A percentile compares a stretch with the other conserved stretches of the same genome.
These are phyloP conservation scores for Protomyces macrosporus DNA, from an alignment of 1,139 yeast species.

Conservation along the genomic window DNA sequence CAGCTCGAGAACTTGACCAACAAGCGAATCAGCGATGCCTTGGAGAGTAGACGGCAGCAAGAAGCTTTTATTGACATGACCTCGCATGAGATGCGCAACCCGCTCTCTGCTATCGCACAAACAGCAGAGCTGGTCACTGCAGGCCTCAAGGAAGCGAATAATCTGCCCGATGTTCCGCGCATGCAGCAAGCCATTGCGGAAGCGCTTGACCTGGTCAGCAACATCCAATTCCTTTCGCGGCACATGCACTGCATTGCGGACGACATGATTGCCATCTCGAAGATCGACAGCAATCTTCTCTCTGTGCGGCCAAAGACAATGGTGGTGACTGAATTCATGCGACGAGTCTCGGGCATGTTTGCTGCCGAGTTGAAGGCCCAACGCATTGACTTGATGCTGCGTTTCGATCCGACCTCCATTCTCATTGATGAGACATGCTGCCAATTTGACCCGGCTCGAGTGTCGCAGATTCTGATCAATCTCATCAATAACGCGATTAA, in stretches of 20 bases:
- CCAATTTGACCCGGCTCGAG: slow-evolving; percentile 31
- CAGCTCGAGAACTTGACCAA: slow-evolving; percentile 29
- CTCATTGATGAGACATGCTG: not conserved
- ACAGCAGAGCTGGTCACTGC: slow-evolving; percentile 23
- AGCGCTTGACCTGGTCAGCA: not conserved
- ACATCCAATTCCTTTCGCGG: slow-evolving; percentile 30
- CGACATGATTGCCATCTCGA: slow-evolving; percentile 31
- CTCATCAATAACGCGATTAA: slow-evolving; percentile 72
- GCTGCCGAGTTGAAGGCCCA: not conserved
- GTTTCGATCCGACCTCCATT: not conserved
- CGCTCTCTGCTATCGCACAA: slow-evolving; percentile 29
- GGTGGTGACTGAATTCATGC: not conserved
- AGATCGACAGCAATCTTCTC: slow-evolving; percentile 31
- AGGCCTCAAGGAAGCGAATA: not conserved
- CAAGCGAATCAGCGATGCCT: slow-evolving; percentile 32
- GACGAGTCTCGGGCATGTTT: not conserved
- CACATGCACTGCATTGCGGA: slow-evolving; percentile 32
- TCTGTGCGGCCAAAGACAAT: slow-evolving; percentile 26
- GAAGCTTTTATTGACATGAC: slow-evolving; percentile 32
- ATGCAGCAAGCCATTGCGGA: not conserved
- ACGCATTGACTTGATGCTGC: not conserved
- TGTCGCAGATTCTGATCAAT: slow-evolving; percentile 72
- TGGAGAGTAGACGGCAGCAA: slow-evolving; percentile 31
- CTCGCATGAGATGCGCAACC: slow-evolving; percentile 32
- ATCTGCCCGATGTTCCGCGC: not conserved